Conservation (phyloP, 495 filamentous ascomycete species). For the Pseudoneurospora amorphoporcata region DNA sequence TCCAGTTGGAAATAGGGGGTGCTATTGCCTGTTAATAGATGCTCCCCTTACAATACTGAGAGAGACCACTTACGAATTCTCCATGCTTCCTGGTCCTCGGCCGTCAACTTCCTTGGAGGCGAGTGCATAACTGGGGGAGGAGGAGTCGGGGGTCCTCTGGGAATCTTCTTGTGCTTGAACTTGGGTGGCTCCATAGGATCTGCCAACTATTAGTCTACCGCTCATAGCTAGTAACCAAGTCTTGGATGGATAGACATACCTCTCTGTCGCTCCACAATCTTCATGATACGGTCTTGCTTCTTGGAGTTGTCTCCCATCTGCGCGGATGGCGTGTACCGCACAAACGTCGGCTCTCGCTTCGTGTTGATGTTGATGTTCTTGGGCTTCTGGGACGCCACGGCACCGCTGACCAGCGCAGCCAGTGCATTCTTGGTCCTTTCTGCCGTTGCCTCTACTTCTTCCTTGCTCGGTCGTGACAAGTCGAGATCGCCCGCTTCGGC, state of each 20-base stretch:
- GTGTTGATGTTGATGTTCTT: conserved; percentile 77
- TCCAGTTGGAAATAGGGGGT: conserved; percentile 94
- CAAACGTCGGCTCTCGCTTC: conserved; percentile 82
- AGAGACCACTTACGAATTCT: conserved; percentile 45
- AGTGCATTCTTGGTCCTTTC: conserved; percentile 84
- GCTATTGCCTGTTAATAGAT: conserved; percentile 20
- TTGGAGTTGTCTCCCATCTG: conserved; percentile 89
- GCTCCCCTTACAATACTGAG: not conserved
- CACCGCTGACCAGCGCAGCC: conserved; percentile 68
- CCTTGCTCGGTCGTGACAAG: conserved; percentile 75
- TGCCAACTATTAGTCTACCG: not conserved
- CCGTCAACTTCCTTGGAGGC: conserved; percentile 87
- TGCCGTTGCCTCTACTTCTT: conserved; percentile 70
- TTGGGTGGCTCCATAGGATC: conserved; percentile 99
- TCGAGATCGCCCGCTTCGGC: conserved; percentile 90
- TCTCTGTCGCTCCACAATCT: conserved; percentile 88
- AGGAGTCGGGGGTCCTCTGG: conserved; percentile 82
- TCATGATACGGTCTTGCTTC: conserved; percentile 95
- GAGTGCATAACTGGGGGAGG: conserved; percentile 94
- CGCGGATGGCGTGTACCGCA: conserved; percentile 88
- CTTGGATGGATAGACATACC: conserved; percentile 7
- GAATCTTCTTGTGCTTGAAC: conserved; percentile 98
- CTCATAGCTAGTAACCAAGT: not conserved
- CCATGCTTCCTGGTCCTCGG: conserved; percentile 96
- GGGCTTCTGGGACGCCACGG: conserved; percentile 84